Base-by-base conservation (phyloP, 768 basidiomycete species). In the Omphalotus guepiniiformis region DNA sequence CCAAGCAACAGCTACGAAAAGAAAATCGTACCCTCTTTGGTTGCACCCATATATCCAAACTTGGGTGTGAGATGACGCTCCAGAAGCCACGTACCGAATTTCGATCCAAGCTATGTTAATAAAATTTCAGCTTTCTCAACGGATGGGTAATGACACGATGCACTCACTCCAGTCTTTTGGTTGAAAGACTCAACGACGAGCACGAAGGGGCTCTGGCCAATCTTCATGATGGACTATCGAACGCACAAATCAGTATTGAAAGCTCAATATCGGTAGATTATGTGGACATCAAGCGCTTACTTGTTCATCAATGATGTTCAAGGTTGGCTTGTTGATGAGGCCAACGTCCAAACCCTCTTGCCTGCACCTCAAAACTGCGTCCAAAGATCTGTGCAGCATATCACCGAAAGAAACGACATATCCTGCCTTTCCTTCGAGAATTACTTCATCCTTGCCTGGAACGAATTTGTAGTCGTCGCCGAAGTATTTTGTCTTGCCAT, bases 341-440 rank as follows among this genome's bases (percentile, higher is more conserved):
- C 90, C 91, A 39, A 93, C 87, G 57, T 92, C 76, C 42, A 91
- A 53, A 2, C 90, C 90, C 54, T 80, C 67, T 66, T 84, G 67
- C 52, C 87, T 73, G 59, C 81, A 80, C 23, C 81, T 74, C 48
- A 90, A 65, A 36, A 93, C 90, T 12, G 91, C 91, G 58, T 93
- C 91, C 68, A 75, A 86, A 34, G 85, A 76, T 51, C 91, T 74
- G 65, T 93, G 88, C 18, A 92, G 67, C 86, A 88, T 88, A 65
- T 93, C 90, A 15, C 91, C 91, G 56, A 85, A 92, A 2, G 86
- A 76, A 32, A 93, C 84, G 25, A 93, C 85, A 54, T 89, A 93
- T 28, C 91, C 91, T 2, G 75, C 83, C 27, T 65, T 83, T 35
- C 89, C 89, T 58, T 90, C 85, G 9, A 73, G 67, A 55, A 93